Evolutionary conservation across 1,284 basidiomycete genomes (phyloP).

Genomic region (Austroboletus niveus): DNA sequence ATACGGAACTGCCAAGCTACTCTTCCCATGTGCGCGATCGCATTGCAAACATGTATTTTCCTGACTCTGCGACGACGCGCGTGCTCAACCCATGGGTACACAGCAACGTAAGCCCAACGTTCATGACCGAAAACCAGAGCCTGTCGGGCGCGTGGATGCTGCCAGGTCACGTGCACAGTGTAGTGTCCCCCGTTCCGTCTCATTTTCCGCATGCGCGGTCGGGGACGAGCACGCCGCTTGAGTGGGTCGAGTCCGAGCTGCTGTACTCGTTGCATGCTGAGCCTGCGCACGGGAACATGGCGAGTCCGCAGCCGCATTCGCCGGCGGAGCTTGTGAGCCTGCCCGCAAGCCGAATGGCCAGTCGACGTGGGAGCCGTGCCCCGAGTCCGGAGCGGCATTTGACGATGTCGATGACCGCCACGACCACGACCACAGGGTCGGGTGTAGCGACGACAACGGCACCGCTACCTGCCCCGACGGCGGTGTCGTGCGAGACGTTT

Average conservation of each 20-base stretch:
- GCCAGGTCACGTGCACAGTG: constrained; percentile 22
- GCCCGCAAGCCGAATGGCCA: constrained; percentile 39
- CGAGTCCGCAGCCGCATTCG: constrained; percentile 14
- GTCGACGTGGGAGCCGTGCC: constrained; percentile 47
- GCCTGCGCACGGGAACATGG: not conserved
- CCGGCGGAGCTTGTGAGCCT: constrained; percentile 28
- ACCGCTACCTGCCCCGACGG: not conserved
- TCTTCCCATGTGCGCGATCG: constrained; percentile 86
- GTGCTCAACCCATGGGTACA: constrained; percentile 62
- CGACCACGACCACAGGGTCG: constrained; percentile 13
- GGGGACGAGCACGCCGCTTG: constrained; percentile 50
- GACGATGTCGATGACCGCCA: not conserved
- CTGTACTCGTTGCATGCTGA: constrained; percentile 56
- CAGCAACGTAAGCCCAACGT: constrained; percentile 23
- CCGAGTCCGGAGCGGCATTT: constrained; percentile 46
- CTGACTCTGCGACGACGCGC: constrained; percentile 62
- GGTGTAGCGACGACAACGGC: not conserved
- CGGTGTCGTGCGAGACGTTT: constrained; percentile 41
- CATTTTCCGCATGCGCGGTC: constrained; percentile 46
- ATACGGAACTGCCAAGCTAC: constrained; percentile 82
- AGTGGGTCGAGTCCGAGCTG: constrained; percentile 82
- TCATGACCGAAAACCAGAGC: constrained; percentile 33
- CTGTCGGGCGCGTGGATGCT: constrained; percentile 14
- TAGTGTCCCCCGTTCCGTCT: constrained; percentile 33
- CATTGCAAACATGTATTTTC: constrained; percentile 76